Percentiles rank a stretch among this genome's conserved stretches.
These are phyloP conservation scores for Sideroxylon spinosum DNA, from an alignment of 179 eudicot species.

Conservation along the genomic window DNA sequence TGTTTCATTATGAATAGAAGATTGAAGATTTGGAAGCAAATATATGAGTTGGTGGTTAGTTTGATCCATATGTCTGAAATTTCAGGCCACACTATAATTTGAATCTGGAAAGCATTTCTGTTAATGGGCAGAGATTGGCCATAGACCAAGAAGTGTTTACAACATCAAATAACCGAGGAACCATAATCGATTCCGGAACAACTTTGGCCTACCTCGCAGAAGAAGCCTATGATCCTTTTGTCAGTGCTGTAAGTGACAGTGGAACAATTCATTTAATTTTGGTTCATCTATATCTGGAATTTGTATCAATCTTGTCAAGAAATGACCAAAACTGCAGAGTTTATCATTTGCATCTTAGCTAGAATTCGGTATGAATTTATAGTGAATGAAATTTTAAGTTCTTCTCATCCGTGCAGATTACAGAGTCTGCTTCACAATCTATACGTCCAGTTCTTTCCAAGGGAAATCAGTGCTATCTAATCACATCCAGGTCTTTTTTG, in stretches of 20 bases:
- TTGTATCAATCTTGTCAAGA: background rate
- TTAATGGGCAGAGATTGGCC: conserved; percentile 60
- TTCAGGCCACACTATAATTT: conserved; percentile 86
- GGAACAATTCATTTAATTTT: background rate
- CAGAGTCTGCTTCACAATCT: conserved; percentile 53
- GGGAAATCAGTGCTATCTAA: conserved; percentile 69
- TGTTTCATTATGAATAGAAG: background rate
- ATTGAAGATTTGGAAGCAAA: background rate
- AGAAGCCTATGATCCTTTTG: conserved; percentile 77
- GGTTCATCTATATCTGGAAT: background rate
- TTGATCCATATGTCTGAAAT: conserved; percentile 14
- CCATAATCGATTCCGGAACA: conserved; percentile 92
- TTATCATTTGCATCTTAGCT: background rate
- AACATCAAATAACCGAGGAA: conserved; percentile 62
- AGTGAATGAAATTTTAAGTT: background rate
- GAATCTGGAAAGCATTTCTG: conserved; percentile 70
- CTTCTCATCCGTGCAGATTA: conserved; percentile 45
- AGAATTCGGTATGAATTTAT: background rate
- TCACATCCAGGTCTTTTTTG: conserved; percentile 56
- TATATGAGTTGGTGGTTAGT: background rate
- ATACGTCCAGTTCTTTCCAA: conserved; percentile 59
- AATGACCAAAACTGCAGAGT: background rate
- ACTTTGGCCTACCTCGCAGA: conserved; percentile 87
- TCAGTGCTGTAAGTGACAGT: conserved; percentile 53
- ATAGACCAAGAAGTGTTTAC: conserved; percentile 63